Conservation (phyloP, 2,329 filamentous ascomycete genomes). For the Curvularia eragrostidis region DNA sequence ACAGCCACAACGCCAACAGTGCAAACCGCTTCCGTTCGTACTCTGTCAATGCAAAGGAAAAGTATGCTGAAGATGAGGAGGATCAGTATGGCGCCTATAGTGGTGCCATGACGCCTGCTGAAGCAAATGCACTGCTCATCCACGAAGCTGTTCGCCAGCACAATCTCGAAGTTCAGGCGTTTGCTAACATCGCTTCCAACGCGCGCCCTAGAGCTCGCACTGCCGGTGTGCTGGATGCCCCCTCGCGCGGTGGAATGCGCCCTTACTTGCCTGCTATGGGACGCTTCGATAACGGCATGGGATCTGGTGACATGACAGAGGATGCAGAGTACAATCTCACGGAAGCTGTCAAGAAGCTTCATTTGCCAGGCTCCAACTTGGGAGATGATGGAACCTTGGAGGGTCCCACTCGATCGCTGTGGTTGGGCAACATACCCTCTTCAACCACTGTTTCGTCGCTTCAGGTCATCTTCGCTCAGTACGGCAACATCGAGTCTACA, state of each 20-base stretch:
- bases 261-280: constrained; percentile 72
- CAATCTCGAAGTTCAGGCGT: constrained; percentile 91
- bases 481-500: constrained; percentile 87
- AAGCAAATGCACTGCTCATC: constrained; percentile 66
- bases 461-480: constrained; percentile 93
- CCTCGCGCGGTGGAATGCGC: constrained; percentile 66
- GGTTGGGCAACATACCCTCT: constrained; percentile 96
- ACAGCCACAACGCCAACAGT: constrained; percentile 65
- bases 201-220: constrained; percentile 89
- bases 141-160: constrained; percentile 83
- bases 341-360: constrained; percentile 80
- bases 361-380: constrained; percentile 64
- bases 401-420: constrained; percentile 89
- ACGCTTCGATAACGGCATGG: constrained; percentile 70
- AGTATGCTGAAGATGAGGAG: constrained; percentile 89
- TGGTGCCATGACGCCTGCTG: constrained; percentile 66
- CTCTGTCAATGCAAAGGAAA: constrained; percentile 98
- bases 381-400: constrained; percentile 82
- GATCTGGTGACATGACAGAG: constrained; percentile 76
- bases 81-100: constrained; percentile 71
- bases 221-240: constrained; percentile 86
- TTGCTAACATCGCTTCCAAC: constrained; percentile 80
- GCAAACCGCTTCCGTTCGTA: constrained; percentile 93
- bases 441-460: constrained; percentile 96
- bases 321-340: constrained; percentile 80